Evolutionary conservation across 2,329 filamentous ascomycete genomes (phyloP).

Genomic region (Paecilomyces variotii): DNA sequence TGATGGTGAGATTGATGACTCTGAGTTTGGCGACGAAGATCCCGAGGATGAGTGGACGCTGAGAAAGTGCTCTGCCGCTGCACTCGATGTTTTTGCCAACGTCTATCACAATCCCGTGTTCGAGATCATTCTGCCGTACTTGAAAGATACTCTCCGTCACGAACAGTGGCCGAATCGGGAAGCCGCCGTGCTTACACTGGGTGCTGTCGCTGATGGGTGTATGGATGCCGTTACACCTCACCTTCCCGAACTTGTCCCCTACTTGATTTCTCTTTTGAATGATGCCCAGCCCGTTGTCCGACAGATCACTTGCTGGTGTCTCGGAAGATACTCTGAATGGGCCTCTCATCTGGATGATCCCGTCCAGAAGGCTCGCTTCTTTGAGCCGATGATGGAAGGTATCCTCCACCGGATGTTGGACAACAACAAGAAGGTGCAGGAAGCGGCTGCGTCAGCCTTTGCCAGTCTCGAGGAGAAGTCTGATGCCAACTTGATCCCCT

Average conservation of each 20-base stretch:
- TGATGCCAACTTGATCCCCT: conserved; percentile 69
- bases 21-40: conserved; percentile 60
- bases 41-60: conserved; percentile 93
- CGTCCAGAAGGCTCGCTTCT: conserved; percentile 64
- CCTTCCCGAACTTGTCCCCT: conserved; percentile 81
- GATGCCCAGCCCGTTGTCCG: conserved; percentile 85
- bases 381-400: conserved; percentile 95
- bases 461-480: conserved; percentile 94
- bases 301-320: conserved; percentile 96
- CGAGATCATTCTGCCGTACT: conserved; percentile 81
- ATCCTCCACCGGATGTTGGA: conserved; percentile 93
- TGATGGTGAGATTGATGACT: conserved; percentile 77
- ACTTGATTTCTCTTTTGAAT: conserved; percentile 75
- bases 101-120: conserved; percentile 87
- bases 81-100: conserved; percentile 85
- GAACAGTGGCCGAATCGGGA: conserved; percentile 87
- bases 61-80: conserved; percentile 92
- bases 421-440: conserved; percentile 94
- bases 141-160: conserved; percentile 82
- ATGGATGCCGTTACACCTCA: conserved; percentile 84
- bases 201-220: conserved; percentile 91
- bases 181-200: conserved; percentile 86
- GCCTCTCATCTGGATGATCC: conserved; percentile 66
- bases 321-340: conserved; percentile 90
- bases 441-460: conserved; percentile 91